Evolutionary conservation across 768 basidiomycete species (phyloP).

Genomic region (Hericium rajendrae): DNA sequence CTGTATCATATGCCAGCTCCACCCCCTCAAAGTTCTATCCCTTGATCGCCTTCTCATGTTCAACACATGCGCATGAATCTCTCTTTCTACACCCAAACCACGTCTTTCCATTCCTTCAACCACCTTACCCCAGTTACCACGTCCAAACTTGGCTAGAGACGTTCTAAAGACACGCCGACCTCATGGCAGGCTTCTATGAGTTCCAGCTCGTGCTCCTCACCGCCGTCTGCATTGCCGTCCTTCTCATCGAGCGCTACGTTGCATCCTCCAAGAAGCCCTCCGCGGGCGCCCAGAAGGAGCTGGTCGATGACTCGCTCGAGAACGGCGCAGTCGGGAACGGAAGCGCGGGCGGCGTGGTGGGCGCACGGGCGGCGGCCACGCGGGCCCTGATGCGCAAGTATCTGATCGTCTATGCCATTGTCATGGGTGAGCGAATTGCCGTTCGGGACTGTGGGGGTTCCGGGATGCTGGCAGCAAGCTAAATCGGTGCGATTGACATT

Average conservation of each 20-base stretch:
- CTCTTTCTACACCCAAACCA: too few relatives aligned
- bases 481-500: not conserved
- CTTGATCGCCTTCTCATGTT: too few relatives aligned
- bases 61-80: too few relatives aligned
- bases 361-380: conserved; percentile 5
- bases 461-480: not conserved
- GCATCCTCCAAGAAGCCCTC: conserved; percentile 6
- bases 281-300: not conserved
- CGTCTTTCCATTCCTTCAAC: too few relatives aligned
- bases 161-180: not conserved
- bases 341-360: not conserved
- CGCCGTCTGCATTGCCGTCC: conserved; percentile 9
- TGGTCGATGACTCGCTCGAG: conserved; percentile 5
- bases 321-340: conserved; percentile 1
- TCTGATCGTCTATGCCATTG: conserved; percentile 11
- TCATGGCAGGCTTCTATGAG: conserved; percentile 18
- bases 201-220: conserved; percentile 19
- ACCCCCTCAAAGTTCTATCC: too few relatives aligned
- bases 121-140: too few relatives aligned
- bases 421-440: conserved; percentile 2
- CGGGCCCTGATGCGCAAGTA: conserved; percentile 12
- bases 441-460: not conserved
- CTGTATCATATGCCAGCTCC: too few relatives aligned
- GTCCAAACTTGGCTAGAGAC: too few relatives aligned
- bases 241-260: conserved; percentile 16